Evolutionary conservation across 306 rosid species (phyloP).

Genomic region (Lathyrus aphaca): DNA sequence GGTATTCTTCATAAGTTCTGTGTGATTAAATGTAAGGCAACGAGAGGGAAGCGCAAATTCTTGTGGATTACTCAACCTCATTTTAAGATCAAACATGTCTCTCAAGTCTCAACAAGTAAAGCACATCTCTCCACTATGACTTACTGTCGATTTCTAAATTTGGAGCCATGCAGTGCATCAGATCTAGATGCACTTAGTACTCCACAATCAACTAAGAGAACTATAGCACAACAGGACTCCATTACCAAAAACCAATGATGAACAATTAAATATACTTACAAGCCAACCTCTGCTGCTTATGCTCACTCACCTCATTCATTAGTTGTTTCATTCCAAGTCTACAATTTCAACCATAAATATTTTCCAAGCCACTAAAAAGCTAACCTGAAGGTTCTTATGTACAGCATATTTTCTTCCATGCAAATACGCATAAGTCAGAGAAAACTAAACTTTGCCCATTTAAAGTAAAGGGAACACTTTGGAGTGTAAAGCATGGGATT

Average conservation of each 20-base stretch:
- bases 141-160: constrained; percentile 16
- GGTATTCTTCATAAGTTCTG: constrained; percentile 4
- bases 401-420: constrained; percentile 8
- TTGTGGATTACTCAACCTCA: constrained; percentile 8
- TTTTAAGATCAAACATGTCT: constrained; percentile 23
- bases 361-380: constrained; percentile 2
- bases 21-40: constrained; percentile 12
- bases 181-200: not conserved
- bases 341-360: not conserved
- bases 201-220: constrained; percentile 5
- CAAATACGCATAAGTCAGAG: constrained; percentile 6
- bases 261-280: constrained; percentile 25
- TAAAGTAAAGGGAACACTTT: not conserved
- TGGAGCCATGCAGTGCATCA: not conserved
- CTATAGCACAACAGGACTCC: constrained; percentile 13
- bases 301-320: not conserved
- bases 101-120: not conserved
- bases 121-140: constrained; percentile 6
- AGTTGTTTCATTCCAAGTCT: not conserved
- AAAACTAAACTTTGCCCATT: not conserved
- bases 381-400: constrained; percentile 14
- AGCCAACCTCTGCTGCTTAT: not conserved
- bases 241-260: constrained; percentile 7
- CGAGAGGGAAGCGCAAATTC: not conserved
- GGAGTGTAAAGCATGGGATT: not conserved